A percentile compares a stretch with the other conserved stretches of the same genome.
Evolutionary conservation across 306 rosid genomes (phyloP).

Genomic region (Rosa chinensis): DNA sequence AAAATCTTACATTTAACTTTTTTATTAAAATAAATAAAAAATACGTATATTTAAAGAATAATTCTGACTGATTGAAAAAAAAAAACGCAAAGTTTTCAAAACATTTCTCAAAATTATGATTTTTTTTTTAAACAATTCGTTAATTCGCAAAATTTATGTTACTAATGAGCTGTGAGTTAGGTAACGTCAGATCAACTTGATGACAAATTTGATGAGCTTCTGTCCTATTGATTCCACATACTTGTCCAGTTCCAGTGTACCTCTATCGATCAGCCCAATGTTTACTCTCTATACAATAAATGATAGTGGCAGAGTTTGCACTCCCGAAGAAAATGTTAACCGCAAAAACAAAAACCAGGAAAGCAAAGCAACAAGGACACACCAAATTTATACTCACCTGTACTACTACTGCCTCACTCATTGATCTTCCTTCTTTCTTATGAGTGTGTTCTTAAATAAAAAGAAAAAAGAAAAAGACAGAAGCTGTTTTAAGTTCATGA

Average conservation of each 20-base stretch:
- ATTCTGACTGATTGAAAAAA: no score
- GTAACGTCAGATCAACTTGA: background rate
- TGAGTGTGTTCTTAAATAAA: background rate
- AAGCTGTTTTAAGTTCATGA: conserved; percentile 13
- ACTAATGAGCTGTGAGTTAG: background rate
- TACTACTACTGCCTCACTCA: background rate
- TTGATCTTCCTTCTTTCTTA: background rate
- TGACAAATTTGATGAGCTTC: background rate
- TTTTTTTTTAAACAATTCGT: no score
- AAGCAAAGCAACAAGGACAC: background rate
- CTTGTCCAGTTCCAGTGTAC: conserved; percentile 1
- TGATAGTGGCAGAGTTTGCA: background rate
- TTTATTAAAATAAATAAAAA: no score
- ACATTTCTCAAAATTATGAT: no score
- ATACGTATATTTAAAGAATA: no score
- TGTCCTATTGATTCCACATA: background rate
- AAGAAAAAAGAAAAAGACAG: no score
- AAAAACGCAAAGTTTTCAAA: no score
- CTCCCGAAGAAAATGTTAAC: conserved; percentile 1
- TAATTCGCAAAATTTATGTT: no score
- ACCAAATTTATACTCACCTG: background rate
- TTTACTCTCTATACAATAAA: background rate
- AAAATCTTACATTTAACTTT: no score
- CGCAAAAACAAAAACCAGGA: background rate
- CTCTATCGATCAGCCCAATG: background rate